Percentiles rank a stretch among this genome's conserved stretches.
phyloP scores from a whole-genome alignment of 768 basidiomycete species.

The Mycena epipterygia region DNA sequence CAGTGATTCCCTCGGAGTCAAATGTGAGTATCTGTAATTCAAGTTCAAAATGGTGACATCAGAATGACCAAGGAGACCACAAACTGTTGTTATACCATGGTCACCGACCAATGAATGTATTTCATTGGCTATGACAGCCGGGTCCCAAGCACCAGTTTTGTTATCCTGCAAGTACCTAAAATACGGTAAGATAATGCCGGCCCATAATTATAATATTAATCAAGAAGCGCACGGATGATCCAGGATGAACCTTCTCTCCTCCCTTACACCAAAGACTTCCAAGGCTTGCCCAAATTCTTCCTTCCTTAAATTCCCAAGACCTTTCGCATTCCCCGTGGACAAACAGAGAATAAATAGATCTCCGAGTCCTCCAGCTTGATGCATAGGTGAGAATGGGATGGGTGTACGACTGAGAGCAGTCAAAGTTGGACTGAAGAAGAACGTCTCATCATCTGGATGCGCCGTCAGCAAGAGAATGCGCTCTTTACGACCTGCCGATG shows the following conservation, averaged over 20 bases:
- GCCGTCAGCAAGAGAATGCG: slow-evolving; percentile 23
- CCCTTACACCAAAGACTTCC: slow-evolving; percentile 64
- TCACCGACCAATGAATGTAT: too few species aligned
- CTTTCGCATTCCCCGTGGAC: slow-evolving; percentile 54
- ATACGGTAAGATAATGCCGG: background rate
- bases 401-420: slow-evolving; percentile 6
- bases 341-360: slow-evolving; percentile 18
- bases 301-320: slow-evolving; percentile 62
- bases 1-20: slow-evolving; percentile 68
- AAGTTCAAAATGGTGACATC: background rate
- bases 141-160: slow-evolving; percentile 20
- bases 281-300: slow-evolving; percentile 64
- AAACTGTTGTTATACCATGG: slow-evolving; percentile 20
- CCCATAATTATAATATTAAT: background rate
- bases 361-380: background rate
- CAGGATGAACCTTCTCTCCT: slow-evolving; percentile 55
- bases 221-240: slow-evolving; percentile 25
- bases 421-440: slow-evolving; percentile 27
- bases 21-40: slow-evolving; percentile 73
- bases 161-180: slow-evolving; percentile 22
- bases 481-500: background rate
- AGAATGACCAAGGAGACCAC: background rate
- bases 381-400: background rate
- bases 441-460: slow-evolving; percentile 29
- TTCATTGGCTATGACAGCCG: slow-evolving; percentile 10